Evolutionary conservation across 441 rosid genomes (phyloP), one percentile per base, ranked within the genome.

Genomic region (Bruguiera hainesii): DNA sequence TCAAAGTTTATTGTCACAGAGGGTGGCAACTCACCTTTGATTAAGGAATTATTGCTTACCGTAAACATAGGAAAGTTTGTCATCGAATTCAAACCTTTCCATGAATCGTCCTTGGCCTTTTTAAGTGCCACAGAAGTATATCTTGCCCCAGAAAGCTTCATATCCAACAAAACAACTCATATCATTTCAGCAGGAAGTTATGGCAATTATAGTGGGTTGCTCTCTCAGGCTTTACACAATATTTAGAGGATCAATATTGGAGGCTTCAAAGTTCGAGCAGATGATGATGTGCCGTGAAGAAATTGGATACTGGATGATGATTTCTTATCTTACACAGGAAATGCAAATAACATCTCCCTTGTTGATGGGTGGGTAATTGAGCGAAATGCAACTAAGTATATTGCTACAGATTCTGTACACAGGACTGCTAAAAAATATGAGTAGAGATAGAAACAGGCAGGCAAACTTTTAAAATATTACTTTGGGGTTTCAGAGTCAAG

Each of bases 101-200:
- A 15, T 5, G 58, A 53, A 25, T 61, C 72, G 11, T 61, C 61
- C 18, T 52, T 62, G 3, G 72, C 72, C 33, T 61, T 61, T 55
- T 52, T 61, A 5, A 69, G 61, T 61, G 66, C 72, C 62, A 69
- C 61, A 53, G 72, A 69, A 51, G 66, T 69, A n/a, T 69, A 51
- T 61, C 66, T 56, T 53, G 20, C 59, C 26, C 72, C 72, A 1
- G 61, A 61, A n/a, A 53, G 56, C 11, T 69, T 69, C 42, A 25
- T 69, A 61, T 56, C 67, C 33, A 35, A 61, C 53, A 11, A 53
- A 13, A 20, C 62, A 61, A 31, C 37, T 28, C n/a, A 39, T 1
- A 9, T 69, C n/a, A 62, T 39, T 61, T 5, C 61, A 35, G 15
- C 55, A 55, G 61, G 56, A 55, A 55, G 29, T 7, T 25, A 20